Evolutionary conservation across 352 stramenopile genomes (phyloP).

Genomic region (Phytophthora hybrid): DNA sequence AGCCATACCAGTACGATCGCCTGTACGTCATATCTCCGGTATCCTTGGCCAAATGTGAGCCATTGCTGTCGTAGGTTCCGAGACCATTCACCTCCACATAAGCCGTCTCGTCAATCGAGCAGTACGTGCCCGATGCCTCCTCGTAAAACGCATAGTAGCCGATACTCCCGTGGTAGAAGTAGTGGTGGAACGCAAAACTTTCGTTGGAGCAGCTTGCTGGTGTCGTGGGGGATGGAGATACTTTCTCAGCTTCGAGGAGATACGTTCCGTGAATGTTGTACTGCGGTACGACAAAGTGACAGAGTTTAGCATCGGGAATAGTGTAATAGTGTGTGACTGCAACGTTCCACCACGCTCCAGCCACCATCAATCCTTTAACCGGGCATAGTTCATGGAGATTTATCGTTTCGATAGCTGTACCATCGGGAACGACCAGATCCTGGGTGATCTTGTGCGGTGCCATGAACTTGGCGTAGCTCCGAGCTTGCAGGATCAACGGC

Average conservation of each 20-base stretch:
- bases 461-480: slow-evolving; percentile 21
- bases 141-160: slow-evolving; percentile 28
- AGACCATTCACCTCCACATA: slow-evolving; percentile 14
- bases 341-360: slow-evolving; percentile 19
- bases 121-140: slow-evolving; percentile 16
- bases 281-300: slow-evolving; percentile 22
- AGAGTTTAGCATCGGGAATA: not conserved
- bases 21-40: slow-evolving; percentile 6
- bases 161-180: slow-evolving; percentile 30
- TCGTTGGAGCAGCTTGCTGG: slow-evolving; percentile 10
- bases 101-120: slow-evolving; percentile 6
- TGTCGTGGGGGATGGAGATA: not conserved
- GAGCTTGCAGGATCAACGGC: slow-evolving; percentile 13
- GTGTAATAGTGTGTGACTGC: slow-evolving; percentile 6
- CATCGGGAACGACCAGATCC: not conserved
- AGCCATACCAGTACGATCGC: slow-evolving; percentile 21
- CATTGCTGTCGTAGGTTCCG: slow-evolving; percentile 18
- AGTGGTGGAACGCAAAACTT: slow-evolving; percentile 13
- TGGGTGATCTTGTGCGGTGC: slow-evolving; percentile 20
- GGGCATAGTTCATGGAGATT: slow-evolving; percentile 4
- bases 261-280: slow-evolving; percentile 26
- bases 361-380: slow-evolving; percentile 7
- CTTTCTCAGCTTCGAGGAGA: not conserved
- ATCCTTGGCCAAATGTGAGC: slow-evolving; percentile 6
- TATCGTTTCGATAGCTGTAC: not conserved